Evolutionary conservation across 73 alveolate species (phyloP).

Genomic region (Stentor coeruleus): DNA sequence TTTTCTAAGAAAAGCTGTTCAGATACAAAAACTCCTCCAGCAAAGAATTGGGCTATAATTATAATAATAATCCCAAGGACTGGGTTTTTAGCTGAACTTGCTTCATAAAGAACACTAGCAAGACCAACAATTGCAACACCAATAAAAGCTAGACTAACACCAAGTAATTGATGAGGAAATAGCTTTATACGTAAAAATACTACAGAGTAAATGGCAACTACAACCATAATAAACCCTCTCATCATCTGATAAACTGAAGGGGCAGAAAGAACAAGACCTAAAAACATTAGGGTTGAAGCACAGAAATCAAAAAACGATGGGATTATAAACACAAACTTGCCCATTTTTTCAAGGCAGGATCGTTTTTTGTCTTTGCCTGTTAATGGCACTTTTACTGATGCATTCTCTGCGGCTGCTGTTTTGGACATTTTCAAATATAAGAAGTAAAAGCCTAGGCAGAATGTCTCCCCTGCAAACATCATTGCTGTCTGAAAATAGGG

Average conservation of each 20-base stretch:
- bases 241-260: conserved; percentile 93
- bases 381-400: not conserved
- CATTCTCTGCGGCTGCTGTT: not conserved
- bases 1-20: conserved; percentile 75
- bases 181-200: conserved; percentile 72
- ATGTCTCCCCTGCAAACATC: not conserved
- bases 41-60: conserved; percentile 28
- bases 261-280: conserved; percentile 63
- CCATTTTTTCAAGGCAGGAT: not conserved
- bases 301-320: not conserved
- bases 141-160: conserved; percentile 54
- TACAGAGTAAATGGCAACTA: conserved; percentile 74
- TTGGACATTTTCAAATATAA: not conserved
- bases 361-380: not conserved
- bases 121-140: conserved; percentile 84
- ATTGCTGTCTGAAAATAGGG: conserved; percentile 1
- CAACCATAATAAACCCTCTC: conserved; percentile 79
- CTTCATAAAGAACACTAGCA: conserved; percentile 41
- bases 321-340: not conserved
- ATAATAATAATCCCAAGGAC: conserved; percentile 30
- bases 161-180: conserved; percentile 74
- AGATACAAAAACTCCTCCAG: conserved; percentile 39
- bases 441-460: not conserved
- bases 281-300: conserved; percentile 35
- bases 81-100: conserved; percentile 29